Base-by-base conservation (phyloP, 495 filamentous ascomycete species). In the Penicillium cataractarum region DNA sequence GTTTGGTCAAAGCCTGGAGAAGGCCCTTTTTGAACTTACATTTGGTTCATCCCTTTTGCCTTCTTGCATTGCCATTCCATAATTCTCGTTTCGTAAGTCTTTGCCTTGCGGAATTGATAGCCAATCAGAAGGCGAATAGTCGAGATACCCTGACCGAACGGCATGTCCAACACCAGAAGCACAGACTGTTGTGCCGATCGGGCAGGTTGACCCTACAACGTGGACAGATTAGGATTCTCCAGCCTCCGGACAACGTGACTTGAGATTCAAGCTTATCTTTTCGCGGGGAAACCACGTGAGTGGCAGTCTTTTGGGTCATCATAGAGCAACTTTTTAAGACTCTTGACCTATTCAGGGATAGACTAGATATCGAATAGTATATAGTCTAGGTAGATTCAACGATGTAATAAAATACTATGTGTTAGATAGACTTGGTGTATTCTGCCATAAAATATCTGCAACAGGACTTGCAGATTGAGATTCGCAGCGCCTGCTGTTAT, bases 1-100 rank as follows among this genome's bases (percentile, higher is more conserved):
- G 42, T 69, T 62, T 55, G 54, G 69, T 15, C 15, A 71, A 63
- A 61, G 57, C 31, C 59, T 69, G 64, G 69, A 71, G 69, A 71
- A 65, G 13, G 26, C 39, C 29, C 26, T 17, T 19, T n/a, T 31
- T 12, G 6, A 24, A 55, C 42, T 56, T 52, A 50, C 44, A 31
- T 50, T 58, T 58, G 27, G 9, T 7, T 46, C 42, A 9, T 24
- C 10, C 2, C 21, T 15, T 39, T 17, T 8, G 21, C 21, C 32
- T 50, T 7, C n/a, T 10, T 12, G 17, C 50, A 26, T 44, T 54
- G 48, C 29, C 31, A 53, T 64, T 35, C 40, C 55, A 63, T 65
- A 61, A 65, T 69, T 51, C 61, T 31, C 58, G 29, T 71, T 65
- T 59, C 63, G 68, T 71, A 69, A 69, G 46, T 31, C 10, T 53